These are phyloP conservation scores for Colletotrichum endophyticum DNA, from an alignment of 2,329 filamentous ascomycete species.

Conservation along the genomic window DNA sequence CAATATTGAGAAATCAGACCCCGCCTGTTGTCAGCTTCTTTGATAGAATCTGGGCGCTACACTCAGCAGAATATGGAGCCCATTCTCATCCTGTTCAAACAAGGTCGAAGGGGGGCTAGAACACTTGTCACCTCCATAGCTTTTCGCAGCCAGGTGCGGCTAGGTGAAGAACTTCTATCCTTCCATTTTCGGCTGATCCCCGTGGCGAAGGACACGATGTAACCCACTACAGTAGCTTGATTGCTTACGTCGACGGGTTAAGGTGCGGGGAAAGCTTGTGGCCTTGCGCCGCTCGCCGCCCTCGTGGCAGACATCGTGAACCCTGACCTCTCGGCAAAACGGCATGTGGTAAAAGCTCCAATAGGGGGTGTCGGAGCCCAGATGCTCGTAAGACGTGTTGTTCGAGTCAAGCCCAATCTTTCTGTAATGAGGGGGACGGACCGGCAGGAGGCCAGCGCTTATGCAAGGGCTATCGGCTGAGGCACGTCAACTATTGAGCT, in stretches of 20 bases:
- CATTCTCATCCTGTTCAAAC: constrained; percentile 52
- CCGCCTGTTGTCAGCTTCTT: background rate
- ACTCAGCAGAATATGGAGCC: constrained; percentile 30
- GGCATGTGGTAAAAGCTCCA: background rate
- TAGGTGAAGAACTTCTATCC: background rate
- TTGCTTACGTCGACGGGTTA: background rate
- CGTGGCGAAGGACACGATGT: background rate
- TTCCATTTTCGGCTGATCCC: background rate
- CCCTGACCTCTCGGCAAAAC: background rate
- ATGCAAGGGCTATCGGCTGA: background rate
- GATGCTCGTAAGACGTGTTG: background rate
- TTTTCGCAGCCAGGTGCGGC: background rate
- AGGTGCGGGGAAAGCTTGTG: background rate
- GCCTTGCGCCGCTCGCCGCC: background rate
- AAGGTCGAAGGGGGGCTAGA: background rate
- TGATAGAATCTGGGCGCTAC: background rate
- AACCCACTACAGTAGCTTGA: background rate
- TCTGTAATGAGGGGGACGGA: background rate
- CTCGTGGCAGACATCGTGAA: background rate
- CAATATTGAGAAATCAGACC: background rate
- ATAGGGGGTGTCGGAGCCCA: background rate
- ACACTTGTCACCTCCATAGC: background rate
- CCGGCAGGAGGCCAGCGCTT: background rate
- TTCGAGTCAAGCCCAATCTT: background rate
- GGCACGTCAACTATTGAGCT: background rate